phyloP scores from a whole-genome alignment of 1,284 basidiomycete species.

The Leccinum laetum region DNA sequence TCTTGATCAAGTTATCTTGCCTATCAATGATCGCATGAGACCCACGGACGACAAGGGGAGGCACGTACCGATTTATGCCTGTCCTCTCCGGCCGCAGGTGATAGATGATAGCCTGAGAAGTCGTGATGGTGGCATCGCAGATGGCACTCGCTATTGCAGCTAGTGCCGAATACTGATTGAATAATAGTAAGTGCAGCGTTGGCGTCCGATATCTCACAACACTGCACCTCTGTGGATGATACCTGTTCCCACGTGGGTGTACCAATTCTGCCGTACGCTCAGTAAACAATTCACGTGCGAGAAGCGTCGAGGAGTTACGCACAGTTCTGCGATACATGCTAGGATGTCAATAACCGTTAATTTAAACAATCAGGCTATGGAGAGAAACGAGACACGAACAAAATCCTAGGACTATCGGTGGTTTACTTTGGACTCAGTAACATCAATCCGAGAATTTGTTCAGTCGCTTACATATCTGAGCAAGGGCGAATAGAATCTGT shows the following conservation, averaged over 20 bases:
- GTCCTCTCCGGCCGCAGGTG: slow-evolving; percentile 16
- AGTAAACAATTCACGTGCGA: background rate
- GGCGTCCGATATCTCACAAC: background rate
- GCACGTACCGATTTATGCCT: slow-evolving; percentile 14
- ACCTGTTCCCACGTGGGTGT: slow-evolving; percentile 10
- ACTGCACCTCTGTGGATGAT: slow-evolving; percentile 5
- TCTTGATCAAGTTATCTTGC: slow-evolving; percentile 12
- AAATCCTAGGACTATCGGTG: slow-evolving; percentile 15
- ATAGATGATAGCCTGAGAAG: slow-evolving; percentile 14
- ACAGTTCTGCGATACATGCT: slow-evolving; percentile 12
- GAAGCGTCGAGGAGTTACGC: background rate
- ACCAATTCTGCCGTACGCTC: slow-evolving; percentile 8
- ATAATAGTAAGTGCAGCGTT: background rate
- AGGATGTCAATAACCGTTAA: background rate
- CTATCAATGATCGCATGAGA: background rate
- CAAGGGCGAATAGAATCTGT: slow-evolving; percentile 10
- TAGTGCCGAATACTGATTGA: slow-evolving; percentile 7
- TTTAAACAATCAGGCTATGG: accelerated
- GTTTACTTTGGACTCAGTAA: background rate
- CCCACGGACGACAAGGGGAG: background rate
- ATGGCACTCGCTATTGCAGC: slow-evolving; percentile 13
- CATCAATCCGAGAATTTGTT: background rate
- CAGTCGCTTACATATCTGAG: slow-evolving; percentile 16
- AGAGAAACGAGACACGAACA: slow-evolving; percentile 11
- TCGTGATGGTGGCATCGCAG: slow-evolving; percentile 23